A percentile compares a stretch with the other conserved stretches of the same genome.
Conservation (phyloP, 495 filamentous ascomycete species). For the Penicillium arizonense region DNA sequence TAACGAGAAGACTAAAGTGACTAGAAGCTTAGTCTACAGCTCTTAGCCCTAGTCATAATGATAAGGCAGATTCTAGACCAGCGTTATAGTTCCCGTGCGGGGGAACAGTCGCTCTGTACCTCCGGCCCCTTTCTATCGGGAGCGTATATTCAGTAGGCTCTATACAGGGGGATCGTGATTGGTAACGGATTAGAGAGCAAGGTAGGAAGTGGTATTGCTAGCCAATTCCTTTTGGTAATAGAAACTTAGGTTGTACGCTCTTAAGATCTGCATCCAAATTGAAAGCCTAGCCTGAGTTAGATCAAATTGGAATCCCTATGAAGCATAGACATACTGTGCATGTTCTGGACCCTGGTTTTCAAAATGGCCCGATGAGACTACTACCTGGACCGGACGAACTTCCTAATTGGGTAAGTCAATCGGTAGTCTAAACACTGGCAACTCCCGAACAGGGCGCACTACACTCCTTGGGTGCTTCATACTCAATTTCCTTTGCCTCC, state of each 20-base stretch:
- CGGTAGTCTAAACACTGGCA: conserved; percentile 2
- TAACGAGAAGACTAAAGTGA: background rate
- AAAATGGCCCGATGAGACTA: conserved; percentile 1
- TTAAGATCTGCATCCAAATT: background rate
- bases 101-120: background rate
- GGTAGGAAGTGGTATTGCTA: background rate
- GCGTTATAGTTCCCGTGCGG: too few relatives aligned
- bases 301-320: background rate
- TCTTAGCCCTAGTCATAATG: too few relatives aligned
- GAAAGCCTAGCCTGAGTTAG: background rate
- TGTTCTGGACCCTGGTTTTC: conserved; percentile 2
- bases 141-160: background rate
- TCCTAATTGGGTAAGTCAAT: conserved; percentile 1
- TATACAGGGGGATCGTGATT: background rate
- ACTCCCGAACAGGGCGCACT: conserved; percentile 2
- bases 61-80: too few relatives aligned
- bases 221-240: background rate
- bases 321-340: background rate
- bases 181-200: background rate
- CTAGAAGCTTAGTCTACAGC: background rate
- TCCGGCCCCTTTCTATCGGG: background rate
- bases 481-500: background rate
- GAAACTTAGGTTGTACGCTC: background rate
- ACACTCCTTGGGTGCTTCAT: conserved; percentile 2
- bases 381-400: conserved; percentile 1